Percentiles rank a stretch among this genome's conserved stretches.
phyloP scores from a whole-genome alignment of 805 yeast species.

The Candida gorgasii region DNA sequence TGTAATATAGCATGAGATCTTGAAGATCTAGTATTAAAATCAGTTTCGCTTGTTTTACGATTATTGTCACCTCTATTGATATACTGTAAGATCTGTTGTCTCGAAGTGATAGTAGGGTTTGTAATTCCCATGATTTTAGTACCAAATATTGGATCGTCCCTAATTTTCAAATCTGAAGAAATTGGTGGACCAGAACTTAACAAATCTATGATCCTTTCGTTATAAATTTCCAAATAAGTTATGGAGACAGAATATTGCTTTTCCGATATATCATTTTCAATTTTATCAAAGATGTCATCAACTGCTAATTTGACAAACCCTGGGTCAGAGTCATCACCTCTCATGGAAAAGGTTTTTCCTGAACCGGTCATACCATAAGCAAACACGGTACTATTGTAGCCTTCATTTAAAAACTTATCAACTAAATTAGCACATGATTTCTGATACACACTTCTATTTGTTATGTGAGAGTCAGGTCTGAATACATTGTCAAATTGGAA shows the following conservation, averaged over 20 bases:
- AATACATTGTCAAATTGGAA: constrained; percentile 82
- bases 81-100: constrained; percentile 59
- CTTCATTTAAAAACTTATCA: constrained; percentile 57
- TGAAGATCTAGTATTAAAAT: constrained; percentile 82
- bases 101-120: constrained; percentile 56
- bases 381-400: constrained; percentile 84
- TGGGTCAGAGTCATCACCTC: constrained; percentile 60
- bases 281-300: constrained; percentile 54
- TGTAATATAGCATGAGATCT: constrained; percentile 90
- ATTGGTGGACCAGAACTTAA: constrained; percentile 37
- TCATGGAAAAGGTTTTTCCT: constrained; percentile 88
- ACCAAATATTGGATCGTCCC: constrained; percentile 76
- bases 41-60: constrained; percentile 85
- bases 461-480: constrained; percentile 42
- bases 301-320: constrained; percentile 76
- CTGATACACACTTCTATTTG: constrained; percentile 63
- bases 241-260: constrained; percentile 51
- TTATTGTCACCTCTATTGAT: constrained; percentile 70
- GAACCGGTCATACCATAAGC: constrained; percentile 97
- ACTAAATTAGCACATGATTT: constrained; percentile 54
- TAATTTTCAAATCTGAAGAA: constrained; percentile 60
- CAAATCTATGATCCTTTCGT: constrained; percentile 82
- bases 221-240: constrained; percentile 83
- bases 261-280: constrained; percentile 24
- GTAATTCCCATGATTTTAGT: constrained; percentile 74